phyloP scores from a whole-genome alignment of 2,329 filamentous ascomycete species.

The Berkeleyomyces rouxiae region DNA sequence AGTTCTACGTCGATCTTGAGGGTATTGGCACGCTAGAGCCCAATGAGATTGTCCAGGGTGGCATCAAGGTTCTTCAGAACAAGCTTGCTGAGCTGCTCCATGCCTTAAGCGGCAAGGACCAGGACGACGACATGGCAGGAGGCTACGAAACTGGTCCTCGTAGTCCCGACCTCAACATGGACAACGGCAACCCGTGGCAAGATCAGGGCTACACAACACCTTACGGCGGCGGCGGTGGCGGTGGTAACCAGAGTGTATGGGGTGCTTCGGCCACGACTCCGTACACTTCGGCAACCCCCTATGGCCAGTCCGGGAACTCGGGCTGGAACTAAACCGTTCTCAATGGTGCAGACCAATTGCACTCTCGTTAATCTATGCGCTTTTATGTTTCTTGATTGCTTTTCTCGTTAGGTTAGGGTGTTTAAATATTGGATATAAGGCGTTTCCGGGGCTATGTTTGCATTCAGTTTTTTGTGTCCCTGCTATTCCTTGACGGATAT shows the following conservation, averaged over 20 bases:
- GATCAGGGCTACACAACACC: slow-evolving; percentile 54
- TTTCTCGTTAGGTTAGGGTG: background rate
- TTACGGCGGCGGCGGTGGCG: slow-evolving; percentile 36
- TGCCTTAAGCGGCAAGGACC: slow-evolving; percentile 36
- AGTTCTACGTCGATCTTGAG: slow-evolving; percentile 92
- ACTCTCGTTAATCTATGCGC: background rate
- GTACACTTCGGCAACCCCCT: slow-evolving; percentile 27
- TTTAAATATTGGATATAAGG: slow-evolving; percentile 4
- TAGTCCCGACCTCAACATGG: slow-evolving; percentile 47
- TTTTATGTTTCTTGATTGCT: slow-evolving; percentile 3
- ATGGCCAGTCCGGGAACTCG: slow-evolving; percentile 22
- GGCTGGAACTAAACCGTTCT: slow-evolving; percentile 13
- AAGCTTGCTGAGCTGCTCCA: slow-evolving; percentile 73
- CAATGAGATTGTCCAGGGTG: slow-evolving; percentile 74
- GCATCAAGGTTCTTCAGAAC: slow-evolving; percentile 73
- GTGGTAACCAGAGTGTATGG: slow-evolving; percentile 46
- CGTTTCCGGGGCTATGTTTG: slow-evolving; percentile 4
- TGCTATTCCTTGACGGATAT: background rate
- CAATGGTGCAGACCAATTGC: background rate
- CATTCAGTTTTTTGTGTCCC: background rate
- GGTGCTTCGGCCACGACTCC: slow-evolving; percentile 33
- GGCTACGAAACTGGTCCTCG: slow-evolving; percentile 47
- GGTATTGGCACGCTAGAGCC: slow-evolving; percentile 75
- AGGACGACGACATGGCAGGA: slow-evolving; percentile 22
- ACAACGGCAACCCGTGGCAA: slow-evolving; percentile 39